Evolutionary conservation across 257 asterid species (phyloP).

Genomic region (Buddleja alternifolia): DNA sequence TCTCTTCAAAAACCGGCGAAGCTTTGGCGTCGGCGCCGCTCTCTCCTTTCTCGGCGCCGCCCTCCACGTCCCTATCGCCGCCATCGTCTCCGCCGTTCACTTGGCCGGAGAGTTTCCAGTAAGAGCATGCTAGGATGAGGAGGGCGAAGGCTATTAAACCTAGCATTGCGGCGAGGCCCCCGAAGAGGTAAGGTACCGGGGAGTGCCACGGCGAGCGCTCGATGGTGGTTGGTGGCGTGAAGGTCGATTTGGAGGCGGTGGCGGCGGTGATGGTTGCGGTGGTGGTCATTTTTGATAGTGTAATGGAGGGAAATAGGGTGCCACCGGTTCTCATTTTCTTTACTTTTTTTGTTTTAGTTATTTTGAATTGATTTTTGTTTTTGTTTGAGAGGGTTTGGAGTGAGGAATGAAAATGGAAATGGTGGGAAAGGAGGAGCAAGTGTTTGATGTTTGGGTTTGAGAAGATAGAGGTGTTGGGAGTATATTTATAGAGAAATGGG

Average conservation of each 20-base stretch:
- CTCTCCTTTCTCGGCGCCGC: conserved; percentile 30
- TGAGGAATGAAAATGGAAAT: neutral
- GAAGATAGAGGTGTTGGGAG: neutral
- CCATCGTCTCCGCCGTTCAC: conserved; percentile 15
- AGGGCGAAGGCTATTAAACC: conserved; percentile 55
- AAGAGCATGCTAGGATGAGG: conserved; percentile 51
- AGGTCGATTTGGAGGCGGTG: conserved; percentile 26
- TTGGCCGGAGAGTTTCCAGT: conserved; percentile 46
- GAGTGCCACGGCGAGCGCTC: conserved; percentile 51
- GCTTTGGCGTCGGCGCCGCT: conserved; percentile 6
- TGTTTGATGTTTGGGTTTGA: neutral
- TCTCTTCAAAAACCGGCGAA: conserved; percentile 39
- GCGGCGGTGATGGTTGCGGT: neutral
- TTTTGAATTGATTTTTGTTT: neutral
- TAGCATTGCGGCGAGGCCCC: conserved; percentile 56
- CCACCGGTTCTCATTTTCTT: too few species aligned
- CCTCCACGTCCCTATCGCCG: conserved; percentile 25
- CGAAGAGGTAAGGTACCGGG: conserved; percentile 55
- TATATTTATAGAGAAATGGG: conserved; percentile 16
- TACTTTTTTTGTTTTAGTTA: too few species aligned
- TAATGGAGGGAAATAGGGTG: too few species aligned
- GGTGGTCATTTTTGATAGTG: neutral
- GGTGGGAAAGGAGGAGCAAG: neutral
- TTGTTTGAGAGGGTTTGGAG: neutral
- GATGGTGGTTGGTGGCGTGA: conserved; percentile 37